phyloP scores from a whole-genome alignment of 495 filamentous ascomycete species.

The Extremus antarcticus region DNA sequence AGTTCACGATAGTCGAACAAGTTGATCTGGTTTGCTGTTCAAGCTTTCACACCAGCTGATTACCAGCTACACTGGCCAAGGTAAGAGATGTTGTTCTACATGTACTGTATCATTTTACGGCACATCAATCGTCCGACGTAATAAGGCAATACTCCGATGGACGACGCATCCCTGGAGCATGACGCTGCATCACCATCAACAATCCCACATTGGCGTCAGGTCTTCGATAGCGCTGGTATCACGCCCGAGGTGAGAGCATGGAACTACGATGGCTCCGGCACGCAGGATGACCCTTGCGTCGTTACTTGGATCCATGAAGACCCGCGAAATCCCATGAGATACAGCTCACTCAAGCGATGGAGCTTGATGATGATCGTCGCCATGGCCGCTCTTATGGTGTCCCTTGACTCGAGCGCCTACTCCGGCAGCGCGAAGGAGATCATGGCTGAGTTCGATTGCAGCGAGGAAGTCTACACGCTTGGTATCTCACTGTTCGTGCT shows the following conservation, averaged over 20 bases:
- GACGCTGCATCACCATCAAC: too few species aligned
- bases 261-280: slow-evolving; percentile 14
- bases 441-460: neutral
- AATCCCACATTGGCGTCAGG: neutral
- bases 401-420: neutral
- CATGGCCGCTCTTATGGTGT: slow-evolving; percentile 5
- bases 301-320: slow-evolving; percentile 14
- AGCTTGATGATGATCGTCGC: slow-evolving; percentile 3
- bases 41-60: too few species aligned
- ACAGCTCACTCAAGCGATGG: slow-evolving; percentile 5
- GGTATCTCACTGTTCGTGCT: slow-evolving; percentile 66
- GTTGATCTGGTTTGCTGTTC: too few species aligned
- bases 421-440: neutral
- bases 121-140: too few species aligned
- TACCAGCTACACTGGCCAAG: too few species aligned
- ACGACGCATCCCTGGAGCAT: too few species aligned
- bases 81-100: too few species aligned
- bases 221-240: neutral
- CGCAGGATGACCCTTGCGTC: slow-evolving; percentile 8
- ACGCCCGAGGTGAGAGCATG: slow-evolving; percentile 4
- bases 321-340: slow-evolving; percentile 7
- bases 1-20: too few species aligned
- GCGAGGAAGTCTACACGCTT: slow-evolving; percentile 41
- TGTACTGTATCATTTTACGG: too few species aligned
- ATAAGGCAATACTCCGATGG: too few species aligned